Evolutionary conservation across 768 basidiomycete species (phyloP), one percentile per base, ranked within the genome.

Genomic region (Tylopilus cervinicoccineus): DNA sequence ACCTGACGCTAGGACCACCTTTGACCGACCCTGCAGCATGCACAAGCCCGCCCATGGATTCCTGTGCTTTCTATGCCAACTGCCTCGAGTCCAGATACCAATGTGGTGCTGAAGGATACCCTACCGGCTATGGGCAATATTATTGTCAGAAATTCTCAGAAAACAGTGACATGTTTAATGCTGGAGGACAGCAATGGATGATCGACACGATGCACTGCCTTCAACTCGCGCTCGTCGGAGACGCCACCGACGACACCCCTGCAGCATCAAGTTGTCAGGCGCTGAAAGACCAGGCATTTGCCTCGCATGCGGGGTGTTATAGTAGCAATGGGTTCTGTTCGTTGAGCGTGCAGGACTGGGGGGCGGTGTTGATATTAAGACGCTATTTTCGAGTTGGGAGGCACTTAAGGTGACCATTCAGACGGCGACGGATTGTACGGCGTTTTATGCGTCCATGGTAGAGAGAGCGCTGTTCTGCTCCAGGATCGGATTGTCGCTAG

Each of bases 131-230:
- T 37, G 76, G 76, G 26, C 53, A 68, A 38, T 51, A 66, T 16
- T 75, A 55, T 51, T 78, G 76, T 60, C 52, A 57, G 31, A 71
- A 66, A 14, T 77, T 77, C 59, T 57, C 58, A 12, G 54, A 57
- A 19, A 43, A 66, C 11, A 63, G 64, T 12, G 41, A 29, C 16
- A 20, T 56, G 36, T 61, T 78, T 11, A 66, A 66, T 23, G 14
- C 58, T 0, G 38, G 28, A 5, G 76, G 76, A 0, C 66, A 72
- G 47, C 59, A 52, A 32, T 78, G 76, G 76, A 70, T 77, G 67
- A 29, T 71, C 29, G 57, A 65, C 28, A 73, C 72, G 14, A 75
- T 78, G 75, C 68, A 68, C 41, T 78, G 76, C 47, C 66, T 78
- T 8, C 76, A 77, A 49, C 52, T 49, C 0, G 68, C 65, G 3